Percentiles rank a stretch among this genome's conserved stretches.
phyloP scores from a whole-genome alignment of 352 stramenopile genomes.

The Elongisporangium undulatum region DNA sequence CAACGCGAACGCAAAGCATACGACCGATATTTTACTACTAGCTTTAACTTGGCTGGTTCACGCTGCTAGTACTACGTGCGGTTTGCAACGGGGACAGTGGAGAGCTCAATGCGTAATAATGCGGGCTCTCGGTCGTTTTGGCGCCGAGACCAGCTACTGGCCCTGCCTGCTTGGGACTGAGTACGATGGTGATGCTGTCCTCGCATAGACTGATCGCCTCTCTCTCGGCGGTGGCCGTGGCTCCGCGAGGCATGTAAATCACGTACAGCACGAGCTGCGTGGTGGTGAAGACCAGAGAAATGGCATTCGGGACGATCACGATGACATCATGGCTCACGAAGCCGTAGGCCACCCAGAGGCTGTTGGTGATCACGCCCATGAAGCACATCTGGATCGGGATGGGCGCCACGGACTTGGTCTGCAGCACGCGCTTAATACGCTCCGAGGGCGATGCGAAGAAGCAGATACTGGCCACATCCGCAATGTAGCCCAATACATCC shows the following conservation, averaged over 20 bases:
- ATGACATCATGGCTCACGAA: constrained; percentile 35
- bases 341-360: constrained; percentile 47
- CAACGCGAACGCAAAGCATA: too few relatives aligned
- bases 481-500: constrained; percentile 22
- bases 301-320: constrained; percentile 18
- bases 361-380: constrained; percentile 6
- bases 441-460: constrained; percentile 8
- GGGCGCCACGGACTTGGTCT: constrained; percentile 3
- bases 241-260: constrained; percentile 7
- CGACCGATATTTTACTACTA: too few relatives aligned
- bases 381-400: constrained; percentile 2
- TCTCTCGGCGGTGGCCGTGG: not conserved
- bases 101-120: not conserved
- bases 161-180: not conserved
- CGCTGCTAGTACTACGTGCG: too few relatives aligned
- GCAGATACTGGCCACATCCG: constrained; percentile 15
- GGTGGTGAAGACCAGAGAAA: constrained; percentile 12
- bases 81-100: not conserved
- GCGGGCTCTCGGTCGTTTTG: not conserved
- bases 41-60: too few relatives aligned
- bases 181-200: not conserved
- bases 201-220: not conserved
- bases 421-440: constrained; percentile 5
- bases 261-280: constrained; percentile 17
- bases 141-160: too few relatives aligned